A percentile compares a stretch with the other conserved stretches of the same genome.
phyloP scores from a whole-genome alignment of 495 filamentous ascomycete genomes.

The Aspergillus bertholletiae region DNA sequence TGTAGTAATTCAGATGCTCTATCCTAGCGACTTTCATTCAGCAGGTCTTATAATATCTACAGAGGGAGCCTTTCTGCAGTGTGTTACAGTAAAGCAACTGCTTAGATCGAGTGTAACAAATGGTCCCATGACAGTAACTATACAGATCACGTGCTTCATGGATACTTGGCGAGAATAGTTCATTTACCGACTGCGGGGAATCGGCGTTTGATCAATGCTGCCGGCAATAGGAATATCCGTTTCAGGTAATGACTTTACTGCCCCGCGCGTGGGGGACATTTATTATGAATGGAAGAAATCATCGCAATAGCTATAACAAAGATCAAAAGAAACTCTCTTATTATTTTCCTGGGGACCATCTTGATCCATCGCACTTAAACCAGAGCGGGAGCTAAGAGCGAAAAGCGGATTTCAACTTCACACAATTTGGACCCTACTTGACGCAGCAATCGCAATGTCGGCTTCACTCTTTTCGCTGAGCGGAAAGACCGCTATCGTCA shows the following conservation, averaged over 20 bases:
- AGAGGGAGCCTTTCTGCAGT: too few relatives aligned
- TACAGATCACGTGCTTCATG: constrained; percentile 3
- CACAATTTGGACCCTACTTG: background rate
- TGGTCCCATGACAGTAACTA: constrained; percentile 3
- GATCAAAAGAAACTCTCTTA: background rate
- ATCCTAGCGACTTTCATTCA: too few relatives aligned
- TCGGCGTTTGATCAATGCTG: constrained; percentile 12
- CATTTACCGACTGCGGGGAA: constrained; percentile 31
- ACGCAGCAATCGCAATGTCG: background rate
- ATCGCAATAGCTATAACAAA: background rate
- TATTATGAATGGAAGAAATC: constrained; percentile 4
- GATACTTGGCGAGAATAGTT: constrained; percentile 7
- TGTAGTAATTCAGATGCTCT: too few relatives aligned
- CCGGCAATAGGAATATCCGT: constrained; percentile 15
- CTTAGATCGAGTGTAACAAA: background rate
- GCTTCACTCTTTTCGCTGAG: constrained; percentile 42
- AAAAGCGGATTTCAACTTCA: background rate
- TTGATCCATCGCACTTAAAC: background rate
- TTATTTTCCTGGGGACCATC: background rate
- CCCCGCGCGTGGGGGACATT: constrained; percentile 18
- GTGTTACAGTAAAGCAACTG: too few relatives aligned
- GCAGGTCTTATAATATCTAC: too few relatives aligned
- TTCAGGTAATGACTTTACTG: constrained; percentile 2
- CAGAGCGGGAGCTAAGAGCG: background rate
- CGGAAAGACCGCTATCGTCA: constrained; percentile 73